A percentile compares a stretch with the other conserved stretches of the same genome.
Evolutionary conservation across 129 eudicot genomes (phyloP).

Genomic region (Arctium lappa): DNA sequence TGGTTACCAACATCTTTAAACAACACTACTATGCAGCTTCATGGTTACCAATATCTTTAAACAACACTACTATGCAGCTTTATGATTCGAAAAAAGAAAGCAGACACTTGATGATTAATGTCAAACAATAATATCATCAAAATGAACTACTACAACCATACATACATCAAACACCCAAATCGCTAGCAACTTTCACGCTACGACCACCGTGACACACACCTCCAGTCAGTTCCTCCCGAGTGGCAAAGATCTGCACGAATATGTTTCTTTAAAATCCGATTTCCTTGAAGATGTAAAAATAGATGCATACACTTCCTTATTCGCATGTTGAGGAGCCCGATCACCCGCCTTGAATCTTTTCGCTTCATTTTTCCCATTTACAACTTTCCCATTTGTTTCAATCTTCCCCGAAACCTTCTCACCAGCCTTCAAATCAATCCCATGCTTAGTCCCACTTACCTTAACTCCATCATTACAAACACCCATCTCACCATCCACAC

Average conservation of each 20-base stretch:
- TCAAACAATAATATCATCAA: background rate
- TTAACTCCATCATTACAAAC: slow-evolving; percentile 17
- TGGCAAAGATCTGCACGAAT: slow-evolving; percentile 78
- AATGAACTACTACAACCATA: slow-evolving; percentile 10
- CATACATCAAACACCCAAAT: slow-evolving; percentile 1
- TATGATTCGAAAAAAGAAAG: background rate
- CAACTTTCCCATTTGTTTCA: slow-evolving; percentile 40
- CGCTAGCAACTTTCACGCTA: slow-evolving; percentile 8
- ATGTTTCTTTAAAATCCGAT: slow-evolving; percentile 76
- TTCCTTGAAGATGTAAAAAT: slow-evolving; percentile 87
- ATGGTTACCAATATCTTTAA: background rate
- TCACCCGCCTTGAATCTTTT: slow-evolving; percentile 66
- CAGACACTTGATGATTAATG: background rate
- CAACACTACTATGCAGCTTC: background rate
- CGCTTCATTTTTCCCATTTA: slow-evolving; percentile 29
- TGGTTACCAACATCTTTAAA: background rate
- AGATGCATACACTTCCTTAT: slow-evolving; percentile 78
- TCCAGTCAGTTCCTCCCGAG: slow-evolving; percentile 69
- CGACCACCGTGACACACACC: background rate
- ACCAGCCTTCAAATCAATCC: slow-evolving; percentile 33
- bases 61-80: background rate
- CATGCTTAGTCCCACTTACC: slow-evolving; percentile 67
- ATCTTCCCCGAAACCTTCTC: slow-evolving; percentile 35
- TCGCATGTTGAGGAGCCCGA: slow-evolving; percentile 67
- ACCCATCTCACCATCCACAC: slow-evolving; percentile 18